phyloP scores from a whole-genome alignment of 768 basidiomycete species.

The Phylloporus arenicola region DNA sequence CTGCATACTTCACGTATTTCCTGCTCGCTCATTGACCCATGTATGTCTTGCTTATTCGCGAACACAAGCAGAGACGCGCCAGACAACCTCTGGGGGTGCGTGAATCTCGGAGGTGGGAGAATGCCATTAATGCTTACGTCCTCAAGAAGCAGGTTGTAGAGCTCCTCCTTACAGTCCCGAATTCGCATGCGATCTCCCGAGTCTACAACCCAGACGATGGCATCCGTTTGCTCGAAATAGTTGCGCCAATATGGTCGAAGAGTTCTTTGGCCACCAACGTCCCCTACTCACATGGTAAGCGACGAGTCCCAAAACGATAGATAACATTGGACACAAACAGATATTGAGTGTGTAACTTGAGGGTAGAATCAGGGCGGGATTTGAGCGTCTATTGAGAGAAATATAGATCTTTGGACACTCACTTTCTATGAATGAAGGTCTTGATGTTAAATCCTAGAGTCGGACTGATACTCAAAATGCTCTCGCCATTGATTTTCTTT shows the following conservation, averaged over 20 bases:
- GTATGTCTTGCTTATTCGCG: constrained; percentile 97
- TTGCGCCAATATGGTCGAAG: constrained; percentile 98
- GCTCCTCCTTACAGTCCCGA: constrained; percentile 82
- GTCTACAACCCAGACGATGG: constrained; percentile 98
- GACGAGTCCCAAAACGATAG: constrained; percentile 43
- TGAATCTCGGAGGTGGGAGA: constrained; percentile 16
- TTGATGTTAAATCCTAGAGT: constrained; percentile 99
- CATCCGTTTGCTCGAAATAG: constrained; percentile 98
- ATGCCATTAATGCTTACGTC: constrained; percentile 56
- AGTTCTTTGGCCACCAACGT: constrained; percentile 94
- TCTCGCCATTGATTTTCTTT: constrained; percentile 91
- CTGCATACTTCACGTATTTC: constrained; percentile 79
- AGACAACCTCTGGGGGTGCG: constrained; percentile 62
- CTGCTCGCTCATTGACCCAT: constrained; percentile 71
- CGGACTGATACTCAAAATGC: constrained; percentile 82
- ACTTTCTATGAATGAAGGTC: constrained; percentile 90
- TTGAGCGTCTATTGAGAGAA: constrained; percentile 11
- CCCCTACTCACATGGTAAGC: constrained; percentile 86
- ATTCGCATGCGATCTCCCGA: constrained; percentile 88
- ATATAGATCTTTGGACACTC: constrained; percentile 29
- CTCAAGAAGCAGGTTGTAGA: constrained; percentile 81
- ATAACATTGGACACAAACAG: constrained; percentile 26
- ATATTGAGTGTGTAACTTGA: constrained; percentile 41
- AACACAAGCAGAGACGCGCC: constrained; percentile 96
- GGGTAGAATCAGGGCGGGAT: constrained; percentile 20